A percentile compares a stretch with the other conserved stretches of the same genome.
Evolutionary conservation across 495 filamentous ascomycete species (phyloP).

Genomic region (Penicillium canariense): DNA sequence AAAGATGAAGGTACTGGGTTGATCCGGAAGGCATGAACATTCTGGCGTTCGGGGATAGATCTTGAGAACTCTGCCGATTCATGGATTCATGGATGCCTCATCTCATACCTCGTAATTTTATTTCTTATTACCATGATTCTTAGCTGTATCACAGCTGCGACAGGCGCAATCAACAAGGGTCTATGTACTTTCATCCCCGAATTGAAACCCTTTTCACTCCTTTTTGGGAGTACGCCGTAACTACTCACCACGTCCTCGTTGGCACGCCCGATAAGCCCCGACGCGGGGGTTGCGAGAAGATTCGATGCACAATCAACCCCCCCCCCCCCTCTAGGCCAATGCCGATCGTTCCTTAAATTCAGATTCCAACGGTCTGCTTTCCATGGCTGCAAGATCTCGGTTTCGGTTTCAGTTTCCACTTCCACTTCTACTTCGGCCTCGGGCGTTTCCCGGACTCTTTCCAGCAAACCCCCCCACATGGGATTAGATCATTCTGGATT

Average conservation of each 20-base stretch:
- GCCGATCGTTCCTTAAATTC: too few relatives aligned
- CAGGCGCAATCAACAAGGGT: background rate
- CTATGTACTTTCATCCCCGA: background rate
- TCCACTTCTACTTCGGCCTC: background rate
- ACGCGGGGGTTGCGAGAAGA: constrained; percentile 9
- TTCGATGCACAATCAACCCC: constrained; percentile 7
- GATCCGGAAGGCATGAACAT: background rate
- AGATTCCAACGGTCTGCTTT: too few relatives aligned
- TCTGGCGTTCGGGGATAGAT: background rate
- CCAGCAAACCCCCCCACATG: constrained; percentile 10
- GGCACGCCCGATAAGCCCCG: constrained; percentile 15
- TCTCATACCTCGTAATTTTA: background rate
- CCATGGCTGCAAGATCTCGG: too few relatives aligned
- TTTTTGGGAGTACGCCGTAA: background rate
- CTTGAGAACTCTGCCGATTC: too few relatives aligned
- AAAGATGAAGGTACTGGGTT: constrained; percentile 86
- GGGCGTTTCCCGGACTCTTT: background rate
- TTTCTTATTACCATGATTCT: too few relatives aligned
- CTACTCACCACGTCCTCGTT: constrained; percentile 3
- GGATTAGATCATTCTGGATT: constrained; percentile 22
- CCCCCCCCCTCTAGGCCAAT: too few relatives aligned
- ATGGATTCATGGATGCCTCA: background rate
- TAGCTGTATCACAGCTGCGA: too few relatives aligned
- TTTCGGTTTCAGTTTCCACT: background rate
- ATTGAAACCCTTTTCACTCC: background rate